Percentiles rank a stretch among this genome's conserved stretches.
Conservation (phyloP, 805 yeast genomes). For the Metschnikowia reukaufii region DNA sequence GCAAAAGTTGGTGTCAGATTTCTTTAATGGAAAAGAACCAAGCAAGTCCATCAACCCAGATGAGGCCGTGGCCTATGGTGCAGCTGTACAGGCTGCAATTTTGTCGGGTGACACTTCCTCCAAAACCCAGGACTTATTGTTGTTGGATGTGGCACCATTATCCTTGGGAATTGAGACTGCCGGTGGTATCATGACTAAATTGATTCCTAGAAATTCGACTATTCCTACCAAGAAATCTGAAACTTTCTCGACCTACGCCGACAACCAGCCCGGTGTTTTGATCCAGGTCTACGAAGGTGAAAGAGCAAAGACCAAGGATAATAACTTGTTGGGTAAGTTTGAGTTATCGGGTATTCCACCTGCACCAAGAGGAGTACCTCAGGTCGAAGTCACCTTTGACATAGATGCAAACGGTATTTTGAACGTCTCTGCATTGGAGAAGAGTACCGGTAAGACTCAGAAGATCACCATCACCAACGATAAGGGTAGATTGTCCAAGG, state of each 20-base stretch:
- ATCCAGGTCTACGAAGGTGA: constrained; percentile 96
- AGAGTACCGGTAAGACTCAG: constrained; percentile 91
- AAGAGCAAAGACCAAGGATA: constrained; percentile 91
- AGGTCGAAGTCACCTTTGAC: constrained; percentile 83
- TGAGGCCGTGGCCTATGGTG: constrained; percentile 99
- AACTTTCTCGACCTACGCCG: too few species aligned
- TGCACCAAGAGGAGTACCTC: constrained; percentile 91
- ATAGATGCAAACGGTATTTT: constrained; percentile 85
- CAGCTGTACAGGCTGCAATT: constrained; percentile 97
- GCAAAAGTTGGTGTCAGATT: constrained; percentile 92
- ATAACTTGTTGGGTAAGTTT: constrained; percentile 84
- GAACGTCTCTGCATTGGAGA: constrained; percentile 84
- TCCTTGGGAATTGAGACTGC: too few species aligned
- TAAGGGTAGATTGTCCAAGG: too few species aligned
- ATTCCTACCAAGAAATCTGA: too few species aligned
- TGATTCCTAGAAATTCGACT: too few species aligned
- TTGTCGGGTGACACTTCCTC: constrained; percentile 94
- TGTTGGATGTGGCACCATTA: too few species aligned
- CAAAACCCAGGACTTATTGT: constrained; percentile 97
- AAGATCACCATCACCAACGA: constrained; percentile 91
- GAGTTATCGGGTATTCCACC: constrained; percentile 87
- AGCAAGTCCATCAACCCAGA: constrained; percentile 96
- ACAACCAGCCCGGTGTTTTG: constrained; percentile 92
- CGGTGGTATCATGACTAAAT: too few species aligned
- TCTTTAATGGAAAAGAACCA: too few species aligned